Percentiles rank a stretch among this genome's conserved stretches.
These are phyloP conservation scores for Tetracladium setigerum DNA, from an alignment of 495 filamentous ascomycete species.

Conservation along the genomic window DNA sequence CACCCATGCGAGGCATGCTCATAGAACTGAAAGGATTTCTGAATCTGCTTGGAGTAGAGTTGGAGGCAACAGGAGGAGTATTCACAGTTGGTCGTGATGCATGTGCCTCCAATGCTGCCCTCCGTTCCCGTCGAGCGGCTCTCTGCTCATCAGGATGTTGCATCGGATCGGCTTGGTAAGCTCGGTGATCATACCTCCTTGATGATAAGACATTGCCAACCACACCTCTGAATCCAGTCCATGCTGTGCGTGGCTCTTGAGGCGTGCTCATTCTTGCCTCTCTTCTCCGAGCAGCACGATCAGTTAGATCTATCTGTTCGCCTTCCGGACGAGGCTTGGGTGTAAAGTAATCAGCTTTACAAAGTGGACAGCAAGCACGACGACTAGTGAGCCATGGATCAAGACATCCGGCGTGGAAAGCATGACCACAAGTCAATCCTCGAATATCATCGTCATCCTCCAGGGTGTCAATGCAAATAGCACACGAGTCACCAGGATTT, in stretches of 20 bases:
- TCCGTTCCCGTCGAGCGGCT: too few relatives aligned
- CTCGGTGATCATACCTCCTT: background rate
- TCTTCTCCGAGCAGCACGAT: slow-evolving; percentile 12
- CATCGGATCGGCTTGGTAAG: background rate
- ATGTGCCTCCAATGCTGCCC: too few relatives aligned
- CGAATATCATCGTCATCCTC: slow-evolving; percentile 95
- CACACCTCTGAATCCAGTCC: slow-evolving; percentile 17
- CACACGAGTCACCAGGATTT: slow-evolving; percentile 89
- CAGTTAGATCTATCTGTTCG: slow-evolving; percentile 14
- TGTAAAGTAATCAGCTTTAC: slow-evolving; percentile 93
- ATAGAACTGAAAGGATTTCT: slow-evolving; percentile 15
- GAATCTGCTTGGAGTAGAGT: slow-evolving; percentile 11
- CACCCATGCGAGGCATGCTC: slow-evolving; percentile 11
- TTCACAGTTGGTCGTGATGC: too few relatives aligned
- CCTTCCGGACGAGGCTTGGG: slow-evolving; percentile 37
- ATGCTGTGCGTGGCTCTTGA: slow-evolving; percentile 12
- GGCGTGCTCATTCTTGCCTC: slow-evolving; percentile 8
- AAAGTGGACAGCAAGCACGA: slow-evolving; percentile 91
- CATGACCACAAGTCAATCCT: slow-evolving; percentile 88
- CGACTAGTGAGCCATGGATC: slow-evolving; percentile 94
- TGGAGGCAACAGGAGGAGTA: too few relatives aligned
- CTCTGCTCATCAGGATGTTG: background rate
- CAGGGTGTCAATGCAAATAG: slow-evolving; percentile 89
- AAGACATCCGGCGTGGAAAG: slow-evolving; percentile 89
- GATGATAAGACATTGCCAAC: background rate